Evolutionary conservation across 805 yeast genomes (phyloP).

Genomic region (Zygosaccharomyces siamensis): DNA sequence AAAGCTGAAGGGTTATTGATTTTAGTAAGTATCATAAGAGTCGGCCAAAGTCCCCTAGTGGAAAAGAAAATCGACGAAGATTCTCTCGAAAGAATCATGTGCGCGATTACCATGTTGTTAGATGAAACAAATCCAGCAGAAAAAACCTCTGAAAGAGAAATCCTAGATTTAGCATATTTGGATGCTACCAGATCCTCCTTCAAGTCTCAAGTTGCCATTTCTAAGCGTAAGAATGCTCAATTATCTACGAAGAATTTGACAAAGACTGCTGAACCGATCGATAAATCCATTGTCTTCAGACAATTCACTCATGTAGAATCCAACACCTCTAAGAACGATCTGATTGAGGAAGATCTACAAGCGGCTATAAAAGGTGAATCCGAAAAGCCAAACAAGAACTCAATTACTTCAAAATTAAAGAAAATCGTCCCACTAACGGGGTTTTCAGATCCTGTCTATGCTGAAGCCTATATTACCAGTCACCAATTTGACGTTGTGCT

Average conservation of each 20-base stretch:
- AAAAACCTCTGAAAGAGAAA: constrained; percentile 37
- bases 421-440: constrained; percentile 95
- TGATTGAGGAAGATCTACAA: constrained; percentile 54
- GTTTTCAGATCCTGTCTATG: constrained; percentile 95
- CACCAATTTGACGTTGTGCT: constrained; percentile 94
- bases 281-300: constrained; percentile 72
- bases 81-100: constrained; percentile 86
- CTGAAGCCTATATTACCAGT: constrained; percentile 94
- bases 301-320: constrained; percentile 56
- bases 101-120: constrained; percentile 72
- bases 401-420: constrained; percentile 70
- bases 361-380: constrained; percentile 43
- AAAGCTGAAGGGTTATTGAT: constrained; percentile 93
- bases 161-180: constrained; percentile 64
- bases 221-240: constrained; percentile 54
- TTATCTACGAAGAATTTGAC: constrained; percentile 53
- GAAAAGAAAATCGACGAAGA: constrained; percentile 88
- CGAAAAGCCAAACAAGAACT: constrained; percentile 48
- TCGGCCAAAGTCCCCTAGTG: constrained; percentile 68
- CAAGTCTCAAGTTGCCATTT: constrained; percentile 58
- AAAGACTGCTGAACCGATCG: constrained; percentile 68
- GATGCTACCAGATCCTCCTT: constrained; percentile 86
- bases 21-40: constrained; percentile 86
- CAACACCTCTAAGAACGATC: constrained; percentile 37
- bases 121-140: constrained; percentile 52